phyloP scores from a whole-genome alignment of 305 asterid species.

The Stenogyne calaminthoides region DNA sequence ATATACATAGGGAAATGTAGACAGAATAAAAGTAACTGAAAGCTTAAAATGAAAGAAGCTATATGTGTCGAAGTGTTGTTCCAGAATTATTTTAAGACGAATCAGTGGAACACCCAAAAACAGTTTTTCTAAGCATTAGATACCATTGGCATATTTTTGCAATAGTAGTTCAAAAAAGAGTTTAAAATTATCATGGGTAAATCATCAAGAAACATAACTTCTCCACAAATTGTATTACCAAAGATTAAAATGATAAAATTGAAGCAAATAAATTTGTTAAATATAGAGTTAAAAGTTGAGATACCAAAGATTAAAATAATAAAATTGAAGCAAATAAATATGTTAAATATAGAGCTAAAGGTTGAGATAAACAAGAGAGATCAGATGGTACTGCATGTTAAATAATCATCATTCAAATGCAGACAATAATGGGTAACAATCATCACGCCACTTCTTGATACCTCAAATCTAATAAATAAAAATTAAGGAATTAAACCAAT shows the following conservation, averaged over 20 bases:
- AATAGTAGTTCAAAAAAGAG: no score
- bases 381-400: constrained; percentile 77
- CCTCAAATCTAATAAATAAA: constrained; percentile 27
- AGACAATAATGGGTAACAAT: constrained; percentile 45
- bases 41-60: constrained; percentile 43
- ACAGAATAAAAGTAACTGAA: constrained; percentile 65
- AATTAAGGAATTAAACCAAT: no score
- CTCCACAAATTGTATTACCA: constrained; percentile 47
- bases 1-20: no score
- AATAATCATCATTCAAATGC: constrained; percentile 50
- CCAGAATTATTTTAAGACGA: constrained; percentile 31
- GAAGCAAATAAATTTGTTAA: no score
- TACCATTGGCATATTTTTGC: constrained; percentile 60
- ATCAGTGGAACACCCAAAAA: constrained; percentile 37
- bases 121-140: constrained; percentile 40
- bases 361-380: constrained; percentile 37
- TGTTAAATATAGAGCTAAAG: neutral
- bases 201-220: constrained; percentile 31
- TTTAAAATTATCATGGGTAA: constrained; percentile 40
- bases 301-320: no score
- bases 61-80: constrained; percentile 62
- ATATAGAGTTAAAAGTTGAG: no score
- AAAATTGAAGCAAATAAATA: neutral
- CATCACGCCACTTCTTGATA: constrained; percentile 42
- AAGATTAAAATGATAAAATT: neutral